phyloP scores from a whole-genome alignment of 2,329 filamentous ascomycete genomes.

The Emergomyces africanus region DNA sequence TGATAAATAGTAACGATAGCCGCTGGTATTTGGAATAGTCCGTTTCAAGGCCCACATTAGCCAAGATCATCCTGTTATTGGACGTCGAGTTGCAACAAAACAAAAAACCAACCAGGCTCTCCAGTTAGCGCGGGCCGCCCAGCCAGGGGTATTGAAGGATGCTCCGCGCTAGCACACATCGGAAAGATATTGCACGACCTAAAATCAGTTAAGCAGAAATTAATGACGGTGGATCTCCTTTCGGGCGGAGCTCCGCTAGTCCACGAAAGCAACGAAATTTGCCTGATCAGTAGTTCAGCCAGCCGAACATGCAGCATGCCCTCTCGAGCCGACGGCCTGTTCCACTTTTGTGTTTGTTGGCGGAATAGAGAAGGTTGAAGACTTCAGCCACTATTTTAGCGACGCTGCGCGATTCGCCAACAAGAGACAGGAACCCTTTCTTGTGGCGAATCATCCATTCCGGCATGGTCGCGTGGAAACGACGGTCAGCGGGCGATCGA shows the following conservation, averaged over 20 bases:
- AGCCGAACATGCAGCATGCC: no score
- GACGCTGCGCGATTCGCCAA: background rate
- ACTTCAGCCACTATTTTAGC: background rate
- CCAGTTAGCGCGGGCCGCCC: background rate
- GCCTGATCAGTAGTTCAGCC: no score
- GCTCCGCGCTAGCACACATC: background rate
- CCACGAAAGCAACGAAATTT: no score
- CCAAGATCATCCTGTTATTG: background rate
- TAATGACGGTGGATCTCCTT: background rate
- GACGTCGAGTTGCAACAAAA: background rate
- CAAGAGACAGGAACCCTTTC: background rate
- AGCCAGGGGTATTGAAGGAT: background rate
- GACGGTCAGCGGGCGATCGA: background rate
- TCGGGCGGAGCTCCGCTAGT: background rate
- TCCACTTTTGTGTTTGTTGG: no score
- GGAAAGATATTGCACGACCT: background rate
- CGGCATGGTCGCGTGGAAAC: background rate
- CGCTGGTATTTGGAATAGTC: background rate
- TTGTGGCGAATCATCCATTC: background rate
- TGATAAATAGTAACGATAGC: background rate
- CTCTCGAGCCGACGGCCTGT: no score
- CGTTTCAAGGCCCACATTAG: background rate
- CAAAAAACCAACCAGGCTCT: background rate
- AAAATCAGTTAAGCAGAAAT: background rate
- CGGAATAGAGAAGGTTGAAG: no score